phyloP scores from a whole-genome alignment of 1,284 basidiomycete species.

The Abortiporus biennis region DNA sequence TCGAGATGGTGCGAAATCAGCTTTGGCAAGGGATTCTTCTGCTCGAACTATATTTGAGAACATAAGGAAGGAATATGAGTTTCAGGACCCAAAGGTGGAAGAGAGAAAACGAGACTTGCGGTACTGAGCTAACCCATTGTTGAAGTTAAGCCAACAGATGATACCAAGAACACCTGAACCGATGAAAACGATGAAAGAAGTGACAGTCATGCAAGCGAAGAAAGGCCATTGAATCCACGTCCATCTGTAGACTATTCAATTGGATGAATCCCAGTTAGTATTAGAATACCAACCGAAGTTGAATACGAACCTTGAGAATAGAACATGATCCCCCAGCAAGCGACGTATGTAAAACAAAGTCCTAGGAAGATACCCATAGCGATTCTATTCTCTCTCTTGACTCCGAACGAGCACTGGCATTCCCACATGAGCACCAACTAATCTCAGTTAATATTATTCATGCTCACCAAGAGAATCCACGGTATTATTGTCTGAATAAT shows the following conservation, averaged over 20 bases:
- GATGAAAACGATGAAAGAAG: constrained; percentile 40
- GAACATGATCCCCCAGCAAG: constrained; percentile 46
- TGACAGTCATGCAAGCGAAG: constrained; percentile 39
- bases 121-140: constrained; percentile 44
- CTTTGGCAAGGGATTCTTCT: constrained; percentile 34
- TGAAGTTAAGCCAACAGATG: constrained; percentile 44
- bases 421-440: not conserved
- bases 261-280: constrained; percentile 8
- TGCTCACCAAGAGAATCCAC: constrained; percentile 37
- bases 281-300: not conserved
- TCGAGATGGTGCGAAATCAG: constrained; percentile 39
- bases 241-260: constrained; percentile 50
- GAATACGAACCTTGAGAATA: constrained; percentile 28
- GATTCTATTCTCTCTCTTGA: constrained; percentile 37
- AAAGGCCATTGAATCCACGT: constrained; percentile 53
- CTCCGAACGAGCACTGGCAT: constrained; percentile 46
- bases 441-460: not conserved
- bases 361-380: constrained; percentile 39
- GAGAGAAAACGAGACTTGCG: constrained; percentile 24
- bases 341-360: constrained; percentile 32
- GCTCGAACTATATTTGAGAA: constrained; percentile 31
- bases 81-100: not conserved
- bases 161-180: constrained; percentile 38
- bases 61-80: not conserved
- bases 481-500: constrained; percentile 38